Evolutionary conservation across 352 stramenopile species (phyloP).

Genomic region (Pilasporangium apinafurcum): DNA sequence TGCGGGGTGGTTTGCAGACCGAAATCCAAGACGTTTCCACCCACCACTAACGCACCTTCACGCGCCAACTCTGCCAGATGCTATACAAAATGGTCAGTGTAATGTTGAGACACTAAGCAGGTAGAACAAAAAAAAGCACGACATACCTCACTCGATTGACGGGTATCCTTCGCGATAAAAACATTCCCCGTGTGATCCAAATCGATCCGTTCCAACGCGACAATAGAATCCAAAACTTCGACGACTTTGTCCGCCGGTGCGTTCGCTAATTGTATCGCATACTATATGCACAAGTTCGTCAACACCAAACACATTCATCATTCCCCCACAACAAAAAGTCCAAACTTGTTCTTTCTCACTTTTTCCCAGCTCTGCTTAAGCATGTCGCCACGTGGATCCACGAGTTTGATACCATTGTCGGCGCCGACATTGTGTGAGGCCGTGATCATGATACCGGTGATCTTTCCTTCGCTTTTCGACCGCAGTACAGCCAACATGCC

Average conservation of each 20-base stretch:
- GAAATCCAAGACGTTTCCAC: conserved; percentile 91
- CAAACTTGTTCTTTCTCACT: conserved; percentile 64
- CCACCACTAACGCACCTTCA: conserved; percentile 84
- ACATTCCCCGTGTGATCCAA: conserved; percentile 79
- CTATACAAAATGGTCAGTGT: conserved; percentile 4
- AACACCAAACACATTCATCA: conserved; percentile 3
- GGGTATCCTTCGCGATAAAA: conserved; percentile 92
- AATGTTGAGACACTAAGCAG: too few relatives aligned
- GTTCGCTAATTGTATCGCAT: conserved; percentile 81
- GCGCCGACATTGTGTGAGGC: conserved; percentile 88
- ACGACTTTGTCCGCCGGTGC: conserved; percentile 73
- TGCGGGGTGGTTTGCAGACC: conserved; percentile 96
- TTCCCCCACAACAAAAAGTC: too few relatives aligned
- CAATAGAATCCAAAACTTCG: conserved; percentile 72
- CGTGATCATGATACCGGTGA: conserved; percentile 92
- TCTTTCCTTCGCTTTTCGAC: conserved; percentile 75
- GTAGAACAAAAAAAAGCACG: background rate
- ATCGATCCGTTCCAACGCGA: conserved; percentile 74
- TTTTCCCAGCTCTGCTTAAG: conserved; percentile 88
- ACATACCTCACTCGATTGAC: conserved; percentile 63
- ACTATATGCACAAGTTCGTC: conserved; percentile 25
- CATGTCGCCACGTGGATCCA: conserved; percentile 93
- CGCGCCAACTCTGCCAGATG: conserved; percentile 85
- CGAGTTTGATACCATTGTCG: conserved; percentile 95
- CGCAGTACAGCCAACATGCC: conserved; percentile 82